phyloP scores from a whole-genome alignment of 2,329 filamentous ascomycete genomes.

The Allantophomopsis lycopodina region DNA sequence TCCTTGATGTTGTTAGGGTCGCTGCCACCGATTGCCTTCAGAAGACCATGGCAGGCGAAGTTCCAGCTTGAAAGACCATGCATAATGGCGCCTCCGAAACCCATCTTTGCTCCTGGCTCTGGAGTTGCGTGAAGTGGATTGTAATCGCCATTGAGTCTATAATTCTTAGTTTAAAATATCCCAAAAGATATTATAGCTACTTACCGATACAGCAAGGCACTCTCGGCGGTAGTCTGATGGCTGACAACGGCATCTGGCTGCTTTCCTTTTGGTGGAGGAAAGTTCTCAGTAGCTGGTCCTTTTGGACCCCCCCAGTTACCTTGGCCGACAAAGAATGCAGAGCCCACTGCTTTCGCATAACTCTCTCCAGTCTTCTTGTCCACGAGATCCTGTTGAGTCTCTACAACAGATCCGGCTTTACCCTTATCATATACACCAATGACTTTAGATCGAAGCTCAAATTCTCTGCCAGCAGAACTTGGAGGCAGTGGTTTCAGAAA shows the following conservation, averaged over 20 bases:
- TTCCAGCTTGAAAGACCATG: constrained; percentile 88
- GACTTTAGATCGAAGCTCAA: constrained; percentile 50
- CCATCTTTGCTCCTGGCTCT: constrained; percentile 77
- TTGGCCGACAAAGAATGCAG: constrained; percentile 55
- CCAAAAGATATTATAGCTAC: constrained; percentile 2
- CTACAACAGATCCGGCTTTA: constrained; percentile 53
- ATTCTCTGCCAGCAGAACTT: constrained; percentile 43
- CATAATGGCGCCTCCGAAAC: constrained; percentile 79
- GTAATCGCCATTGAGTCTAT: constrained; percentile 83
- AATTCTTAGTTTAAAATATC: constrained; percentile 9
- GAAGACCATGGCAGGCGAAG: constrained; percentile 56
- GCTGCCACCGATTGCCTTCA: constrained; percentile 60
- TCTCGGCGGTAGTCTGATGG: constrained; percentile 58
- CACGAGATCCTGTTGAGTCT: constrained; percentile 51
- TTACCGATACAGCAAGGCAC: constrained; percentile 59
- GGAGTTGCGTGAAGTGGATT: constrained; percentile 85
- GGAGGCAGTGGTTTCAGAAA: constrained; percentile 51
- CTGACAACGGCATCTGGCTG: constrained; percentile 56
- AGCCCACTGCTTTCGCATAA: constrained; percentile 44
- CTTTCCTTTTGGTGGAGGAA: constrained; percentile 60
- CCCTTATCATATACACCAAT: constrained; percentile 63
- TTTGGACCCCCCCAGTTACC: constrained; percentile 80
- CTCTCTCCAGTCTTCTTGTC: constrained; percentile 46
- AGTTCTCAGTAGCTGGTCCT: constrained; percentile 68
- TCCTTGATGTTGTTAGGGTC: constrained; percentile 73